Conservation (phyloP, 352 stramenopile genomes). For the Pythium utonaiense region DNA sequence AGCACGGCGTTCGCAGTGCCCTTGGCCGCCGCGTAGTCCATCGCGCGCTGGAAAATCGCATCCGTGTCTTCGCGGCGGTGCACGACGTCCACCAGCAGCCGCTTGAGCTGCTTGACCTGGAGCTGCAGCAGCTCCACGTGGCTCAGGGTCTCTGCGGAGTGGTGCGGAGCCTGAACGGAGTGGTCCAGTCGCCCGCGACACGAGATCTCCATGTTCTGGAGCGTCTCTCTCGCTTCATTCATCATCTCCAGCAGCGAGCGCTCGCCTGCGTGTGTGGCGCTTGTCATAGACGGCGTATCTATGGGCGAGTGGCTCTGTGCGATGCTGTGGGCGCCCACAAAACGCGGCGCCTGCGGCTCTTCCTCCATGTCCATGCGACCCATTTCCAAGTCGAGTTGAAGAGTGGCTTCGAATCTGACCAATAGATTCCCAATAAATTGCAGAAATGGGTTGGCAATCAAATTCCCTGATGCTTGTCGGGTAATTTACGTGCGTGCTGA, state of each 20-base stretch:
- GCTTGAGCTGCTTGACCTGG: slow-evolving; percentile 45
- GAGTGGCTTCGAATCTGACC: not conserved
- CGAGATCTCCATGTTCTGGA: slow-evolving; percentile 56
- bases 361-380: not conserved
- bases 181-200: slow-evolving; percentile 31
- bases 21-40: slow-evolving; percentile 62
- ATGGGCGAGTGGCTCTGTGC: not conserved
- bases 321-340: not conserved
- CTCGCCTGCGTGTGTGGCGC: not conserved
- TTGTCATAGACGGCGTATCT: not conserved
- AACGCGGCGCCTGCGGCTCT: not conserved
- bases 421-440: not conserved
- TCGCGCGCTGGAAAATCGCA: slow-evolving; percentile 48
- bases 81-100: slow-evolving; percentile 41
- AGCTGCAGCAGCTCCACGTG: slow-evolving; percentile 38
- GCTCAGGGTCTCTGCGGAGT: not conserved
- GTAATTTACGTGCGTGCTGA: not conserved
- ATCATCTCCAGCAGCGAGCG: slow-evolving; percentile 35
- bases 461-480: not conserved
- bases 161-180: not conserved
- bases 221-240: slow-evolving; percentile 34
- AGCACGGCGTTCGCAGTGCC: slow-evolving; percentile 70
- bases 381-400: not conserved
- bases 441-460: not conserved
- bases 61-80: slow-evolving; percentile 63